Percentiles rank a stretch among this genome's conserved stretches.
phyloP scores from a whole-genome alignment of 768 basidiomycete species.

The Boletus pseudopeckii region DNA sequence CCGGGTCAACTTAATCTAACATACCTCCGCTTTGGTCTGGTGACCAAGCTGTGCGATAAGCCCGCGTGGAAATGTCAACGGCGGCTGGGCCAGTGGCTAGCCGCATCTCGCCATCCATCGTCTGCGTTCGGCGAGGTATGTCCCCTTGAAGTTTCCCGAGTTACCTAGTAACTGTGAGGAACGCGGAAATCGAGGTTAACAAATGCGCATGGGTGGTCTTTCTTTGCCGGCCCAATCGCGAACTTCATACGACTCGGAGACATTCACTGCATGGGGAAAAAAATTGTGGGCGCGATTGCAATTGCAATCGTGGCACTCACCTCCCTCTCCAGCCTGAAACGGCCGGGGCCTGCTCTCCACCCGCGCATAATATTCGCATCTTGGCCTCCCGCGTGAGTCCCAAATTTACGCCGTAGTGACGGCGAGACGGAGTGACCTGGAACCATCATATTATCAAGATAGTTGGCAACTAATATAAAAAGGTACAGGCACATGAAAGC shows the following conservation, averaged over 20 bases:
- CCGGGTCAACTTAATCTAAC: background rate
- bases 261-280: background rate
- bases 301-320: background rate
- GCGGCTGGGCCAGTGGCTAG: too few species aligned
- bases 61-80: too few species aligned
- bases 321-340: background rate
- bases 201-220: too few species aligned
- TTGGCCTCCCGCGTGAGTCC: background rate
- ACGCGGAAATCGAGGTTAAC: background rate
- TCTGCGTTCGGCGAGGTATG: background rate
- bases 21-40: background rate
- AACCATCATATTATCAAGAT: background rate
- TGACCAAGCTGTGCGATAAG: slow-evolving; percentile 3
- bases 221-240: background rate
- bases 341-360: background rate
- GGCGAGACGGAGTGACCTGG: background rate
- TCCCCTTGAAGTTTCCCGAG: background rate
- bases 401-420: background rate
- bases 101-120: background rate
- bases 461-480: background rate
- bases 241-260: background rate
- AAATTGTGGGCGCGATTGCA: background rate
- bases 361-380: too few species aligned
- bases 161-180: background rate
- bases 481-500: background rate